phyloP scores from a whole-genome alignment of 2,329 filamentous ascomycete genomes.

The Myriosclerotinia scirpicola region DNA sequence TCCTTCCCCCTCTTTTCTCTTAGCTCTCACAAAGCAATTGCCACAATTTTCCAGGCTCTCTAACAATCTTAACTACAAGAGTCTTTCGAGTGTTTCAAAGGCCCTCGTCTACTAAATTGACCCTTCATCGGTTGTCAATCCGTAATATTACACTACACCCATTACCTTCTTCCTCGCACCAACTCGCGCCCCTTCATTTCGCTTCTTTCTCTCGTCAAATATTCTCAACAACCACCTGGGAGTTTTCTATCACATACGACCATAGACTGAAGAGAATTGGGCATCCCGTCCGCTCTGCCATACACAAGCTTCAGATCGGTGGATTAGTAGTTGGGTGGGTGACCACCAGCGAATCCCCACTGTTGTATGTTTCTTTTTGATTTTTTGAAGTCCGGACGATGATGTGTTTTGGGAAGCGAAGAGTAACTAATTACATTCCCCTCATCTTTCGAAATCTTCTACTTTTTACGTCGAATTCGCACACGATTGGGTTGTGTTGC shows the following conservation, averaged over 20 bases:
- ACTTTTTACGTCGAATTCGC: no score
- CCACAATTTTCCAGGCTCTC: no score
- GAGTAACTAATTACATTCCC: no score
- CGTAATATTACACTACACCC: background rate
- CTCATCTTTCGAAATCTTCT: no score
- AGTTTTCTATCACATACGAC: background rate
- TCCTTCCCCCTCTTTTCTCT: no score
- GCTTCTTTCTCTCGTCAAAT: background rate
- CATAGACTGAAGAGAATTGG: slow-evolving; percentile 6
- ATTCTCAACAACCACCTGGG: background rate
- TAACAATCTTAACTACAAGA: no score
- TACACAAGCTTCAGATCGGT: slow-evolving; percentile 5
- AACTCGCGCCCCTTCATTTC: background rate
- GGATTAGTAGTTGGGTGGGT: slow-evolving; percentile 1
- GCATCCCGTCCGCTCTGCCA: slow-evolving; percentile 3
- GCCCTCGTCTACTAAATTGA: no score
- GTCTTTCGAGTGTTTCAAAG: no score
- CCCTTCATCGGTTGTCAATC: background rate
- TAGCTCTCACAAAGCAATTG: no score
- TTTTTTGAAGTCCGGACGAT: background rate
- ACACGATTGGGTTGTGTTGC: no score
- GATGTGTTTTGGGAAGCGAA: background rate
- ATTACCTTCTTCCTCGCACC: background rate
- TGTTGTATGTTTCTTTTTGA: background rate
- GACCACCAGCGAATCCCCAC: background rate